Conservation (phyloP, 768 basidiomycete genomes). For the Suillus plorans region DNA sequence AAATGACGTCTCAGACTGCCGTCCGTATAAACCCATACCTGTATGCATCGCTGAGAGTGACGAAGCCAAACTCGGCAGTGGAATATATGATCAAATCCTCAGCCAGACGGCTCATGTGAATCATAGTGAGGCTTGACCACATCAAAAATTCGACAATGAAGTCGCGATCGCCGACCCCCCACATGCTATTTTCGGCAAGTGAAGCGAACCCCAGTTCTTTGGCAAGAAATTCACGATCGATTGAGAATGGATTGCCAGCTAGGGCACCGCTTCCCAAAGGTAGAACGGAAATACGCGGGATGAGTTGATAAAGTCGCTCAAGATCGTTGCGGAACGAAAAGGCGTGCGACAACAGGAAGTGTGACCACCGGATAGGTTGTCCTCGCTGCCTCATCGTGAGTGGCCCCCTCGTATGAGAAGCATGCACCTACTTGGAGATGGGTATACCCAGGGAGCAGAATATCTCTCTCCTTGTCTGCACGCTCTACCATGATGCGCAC, state of each 20-base stretch:
- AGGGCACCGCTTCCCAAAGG: constrained; percentile 94
- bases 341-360: constrained; percentile 92
- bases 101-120: constrained; percentile 90
- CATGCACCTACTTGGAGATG: constrained; percentile 80
- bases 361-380: constrained; percentile 99
- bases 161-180: constrained; percentile 95
- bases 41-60: constrained; percentile 96
- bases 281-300: constrained; percentile 89
- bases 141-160: constrained; percentile 97
- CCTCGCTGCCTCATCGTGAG: constrained; percentile 63
- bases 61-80: constrained; percentile 95
- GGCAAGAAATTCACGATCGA: constrained; percentile 92
- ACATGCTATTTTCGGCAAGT: constrained; percentile 93
- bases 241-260: constrained; percentile 93
- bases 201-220: constrained; percentile 86
- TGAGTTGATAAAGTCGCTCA: constrained; percentile 76
- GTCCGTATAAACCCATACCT: constrained; percentile 50
- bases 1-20: not conserved
- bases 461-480: constrained; percentile 90
- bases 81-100: constrained; percentile 98
- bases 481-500: constrained; percentile 88
- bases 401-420: not conserved
- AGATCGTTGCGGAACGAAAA: constrained; percentile 91
- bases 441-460: constrained; percentile 93
- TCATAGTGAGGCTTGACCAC: constrained; percentile 92